Conservation (phyloP, 2,329 filamentous ascomycete genomes). For the Sporothrix globosa region DNA sequence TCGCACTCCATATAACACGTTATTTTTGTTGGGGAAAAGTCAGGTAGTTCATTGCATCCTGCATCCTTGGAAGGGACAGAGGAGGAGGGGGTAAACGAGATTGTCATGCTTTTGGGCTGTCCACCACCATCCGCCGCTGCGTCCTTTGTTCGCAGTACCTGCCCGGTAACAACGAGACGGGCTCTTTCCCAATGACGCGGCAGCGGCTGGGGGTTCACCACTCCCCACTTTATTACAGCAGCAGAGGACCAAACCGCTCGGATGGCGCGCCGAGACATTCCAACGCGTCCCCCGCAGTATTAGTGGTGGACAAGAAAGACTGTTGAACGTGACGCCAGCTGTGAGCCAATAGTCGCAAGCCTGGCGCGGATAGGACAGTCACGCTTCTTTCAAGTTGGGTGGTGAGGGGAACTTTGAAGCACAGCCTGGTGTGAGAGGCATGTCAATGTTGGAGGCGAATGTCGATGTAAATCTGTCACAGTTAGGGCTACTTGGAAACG, state of each 20-base stretch:
- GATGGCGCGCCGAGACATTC: not conserved
- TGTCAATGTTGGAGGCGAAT: conserved; percentile 11
- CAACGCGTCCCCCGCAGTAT: not conserved
- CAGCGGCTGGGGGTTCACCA: conserved; percentile 5
- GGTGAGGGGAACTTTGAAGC: not conserved
- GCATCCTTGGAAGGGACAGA: not conserved
- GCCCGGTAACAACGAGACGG: not conserved
- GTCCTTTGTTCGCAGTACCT: not conserved
- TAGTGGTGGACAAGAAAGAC: not conserved
- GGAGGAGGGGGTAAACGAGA: conserved; percentile 7
- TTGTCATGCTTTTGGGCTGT: conserved; percentile 9
- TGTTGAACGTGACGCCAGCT: not conserved
- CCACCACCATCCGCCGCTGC: not conserved
- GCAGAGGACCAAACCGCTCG: not conserved
- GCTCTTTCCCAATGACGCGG: conserved; percentile 20
- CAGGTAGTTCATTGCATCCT: no score
- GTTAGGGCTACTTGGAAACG: not conserved
- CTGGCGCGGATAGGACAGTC: not conserved
- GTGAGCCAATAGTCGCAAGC: not conserved
- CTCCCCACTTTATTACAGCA: no score
- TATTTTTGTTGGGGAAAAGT: not conserved
- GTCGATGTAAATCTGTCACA: not conserved
- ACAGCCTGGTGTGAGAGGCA: conserved; percentile 9
- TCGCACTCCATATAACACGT: not conserved
- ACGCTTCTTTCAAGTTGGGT: not conserved